These are phyloP conservation scores for Ciborinia camelliae DNA, from an alignment of 2,329 filamentous ascomycete genomes.

Conservation along the genomic window DNA sequence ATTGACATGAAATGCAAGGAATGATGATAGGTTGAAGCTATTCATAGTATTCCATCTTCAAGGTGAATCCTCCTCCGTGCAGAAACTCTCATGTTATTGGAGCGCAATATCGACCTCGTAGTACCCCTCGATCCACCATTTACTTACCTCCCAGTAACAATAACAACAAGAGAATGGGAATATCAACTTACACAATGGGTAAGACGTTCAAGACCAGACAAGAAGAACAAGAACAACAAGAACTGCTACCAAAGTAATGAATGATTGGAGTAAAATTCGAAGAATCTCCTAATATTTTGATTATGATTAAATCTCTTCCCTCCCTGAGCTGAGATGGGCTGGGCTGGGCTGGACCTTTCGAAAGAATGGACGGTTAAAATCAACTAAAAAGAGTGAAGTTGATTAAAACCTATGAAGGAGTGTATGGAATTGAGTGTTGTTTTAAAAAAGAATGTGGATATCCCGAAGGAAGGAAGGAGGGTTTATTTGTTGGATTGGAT, in stretches of 20 bases:
- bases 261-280: constrained; percentile 14
- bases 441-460: constrained; percentile 35
- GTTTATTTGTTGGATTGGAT: constrained; percentile 14
- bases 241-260: constrained; percentile 3
- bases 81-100: neutral
- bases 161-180: neutral
- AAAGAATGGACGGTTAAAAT: constrained; percentile 41
- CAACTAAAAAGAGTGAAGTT: constrained; percentile 46
- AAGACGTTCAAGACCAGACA: constrained; percentile 22
- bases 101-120: neutral
- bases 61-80: neutral
- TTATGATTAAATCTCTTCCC: constrained; percentile 4
- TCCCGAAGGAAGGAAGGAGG: constrained; percentile 36
- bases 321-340: constrained; percentile 1
- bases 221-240: constrained; percentile 10
- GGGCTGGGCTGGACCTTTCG: constrained; percentile 18
- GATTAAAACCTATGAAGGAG: constrained; percentile 33
- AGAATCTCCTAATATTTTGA: constrained; percentile 1
- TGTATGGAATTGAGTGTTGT: neutral
- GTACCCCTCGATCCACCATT: neutral
- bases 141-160: neutral
- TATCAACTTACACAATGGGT: constrained; percentile 30
- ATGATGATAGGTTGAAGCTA: neutral
- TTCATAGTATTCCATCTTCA: neutral
- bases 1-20: neutral